Conservation (phyloP, 2,329 filamentous ascomycete genomes). For the Trichoderma sp. region DNA sequence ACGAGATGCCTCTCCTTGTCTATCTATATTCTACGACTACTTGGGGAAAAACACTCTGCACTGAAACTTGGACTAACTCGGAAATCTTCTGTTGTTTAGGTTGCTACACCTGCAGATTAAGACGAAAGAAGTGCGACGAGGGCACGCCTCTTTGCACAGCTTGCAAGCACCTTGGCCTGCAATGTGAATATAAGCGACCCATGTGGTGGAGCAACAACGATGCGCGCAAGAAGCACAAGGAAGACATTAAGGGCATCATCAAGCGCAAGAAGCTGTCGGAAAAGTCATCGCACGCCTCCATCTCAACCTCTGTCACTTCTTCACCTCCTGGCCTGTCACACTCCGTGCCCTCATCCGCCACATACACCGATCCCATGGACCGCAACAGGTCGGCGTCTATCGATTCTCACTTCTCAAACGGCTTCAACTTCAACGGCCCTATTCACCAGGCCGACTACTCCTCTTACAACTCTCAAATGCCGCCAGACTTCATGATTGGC, state of each 20-base stretch:
- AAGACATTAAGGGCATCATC: slow-evolving; percentile 94
- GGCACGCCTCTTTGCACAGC: slow-evolving; percentile 60
- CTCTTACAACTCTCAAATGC: slow-evolving; percentile 62
- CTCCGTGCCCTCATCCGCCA: slow-evolving; percentile 77
- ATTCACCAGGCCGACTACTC: slow-evolving; percentile 55
- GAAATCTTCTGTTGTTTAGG: slow-evolving; percentile 37
- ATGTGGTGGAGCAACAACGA: slow-evolving; percentile 98
- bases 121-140: slow-evolving; percentile 69
- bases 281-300: slow-evolving; percentile 61
- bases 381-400: slow-evolving; percentile 74
- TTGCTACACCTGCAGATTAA: slow-evolving; percentile 66
- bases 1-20: background rate
- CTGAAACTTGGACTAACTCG: background rate
- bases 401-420: slow-evolving; percentile 72
- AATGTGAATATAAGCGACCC: slow-evolving; percentile 94
- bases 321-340: slow-evolving; percentile 78
- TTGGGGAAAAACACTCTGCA: background rate
- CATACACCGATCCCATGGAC: slow-evolving; percentile 71
- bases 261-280: slow-evolving; percentile 94
- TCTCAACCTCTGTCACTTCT: slow-evolving; percentile 59
- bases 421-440: slow-evolving; percentile 70
- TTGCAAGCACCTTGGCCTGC: slow-evolving; percentile 72
- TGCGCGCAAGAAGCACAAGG: slow-evolving; percentile 80
- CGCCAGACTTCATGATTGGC: slow-evolving; percentile 57
- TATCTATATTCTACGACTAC: no score